Percentiles rank a stretch among this genome's conserved stretches.
These are phyloP conservation scores for Xerocomus potaroensis DNA, from an alignment of 768 basidiomycete genomes.

Conservation along the genomic window DNA sequence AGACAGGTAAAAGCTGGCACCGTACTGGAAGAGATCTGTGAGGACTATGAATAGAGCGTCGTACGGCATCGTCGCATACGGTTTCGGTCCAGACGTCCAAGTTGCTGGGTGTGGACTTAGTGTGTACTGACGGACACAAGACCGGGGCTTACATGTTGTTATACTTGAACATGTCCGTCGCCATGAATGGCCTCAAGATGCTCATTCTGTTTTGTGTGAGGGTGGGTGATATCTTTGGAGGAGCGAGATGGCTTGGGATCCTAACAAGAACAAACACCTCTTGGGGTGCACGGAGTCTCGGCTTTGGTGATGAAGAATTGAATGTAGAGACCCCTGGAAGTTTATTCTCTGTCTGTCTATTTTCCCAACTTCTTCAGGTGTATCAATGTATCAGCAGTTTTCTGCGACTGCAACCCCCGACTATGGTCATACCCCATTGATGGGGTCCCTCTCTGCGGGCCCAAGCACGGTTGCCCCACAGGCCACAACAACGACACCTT, in stretches of 20 bases:
- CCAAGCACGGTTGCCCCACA: conserved; percentile 32
- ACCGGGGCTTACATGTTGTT: conserved; percentile 70
- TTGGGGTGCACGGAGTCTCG: conserved; percentile 28
- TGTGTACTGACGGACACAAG: not conserved
- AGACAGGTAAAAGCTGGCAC: conserved; percentile 81
- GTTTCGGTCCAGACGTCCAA: conserved; percentile 98
- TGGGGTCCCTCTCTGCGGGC: conserved; percentile 31
- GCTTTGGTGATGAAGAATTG: not conserved
- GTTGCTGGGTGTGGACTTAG: conserved; percentile 51
- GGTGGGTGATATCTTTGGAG: no score
- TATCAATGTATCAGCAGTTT: conserved; percentile 35
- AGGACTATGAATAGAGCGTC: not conserved
- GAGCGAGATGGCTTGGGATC: conserved; percentile 20
- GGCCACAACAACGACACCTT: conserved; percentile 22
- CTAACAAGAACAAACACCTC: conserved; percentile 29
- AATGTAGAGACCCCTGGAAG: conserved; percentile 28
- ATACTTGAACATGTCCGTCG: conserved; percentile 88
- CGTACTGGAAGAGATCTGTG: conserved; percentile 51
- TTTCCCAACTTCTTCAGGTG: conserved; percentile 20
- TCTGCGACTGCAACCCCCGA: conserved; percentile 30
- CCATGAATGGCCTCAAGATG: conserved; percentile 78
- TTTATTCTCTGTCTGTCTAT: conserved; percentile 19
- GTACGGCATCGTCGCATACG: conserved; percentile 41
- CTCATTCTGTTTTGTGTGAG: conserved; percentile 55
- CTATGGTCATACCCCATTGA: conserved; percentile 31